Percentiles rank a stretch among this genome's conserved stretches.
phyloP scores from a whole-genome alignment of 2,329 filamentous ascomycete genomes.

The Pseudodiploospora longispora region DNA sequence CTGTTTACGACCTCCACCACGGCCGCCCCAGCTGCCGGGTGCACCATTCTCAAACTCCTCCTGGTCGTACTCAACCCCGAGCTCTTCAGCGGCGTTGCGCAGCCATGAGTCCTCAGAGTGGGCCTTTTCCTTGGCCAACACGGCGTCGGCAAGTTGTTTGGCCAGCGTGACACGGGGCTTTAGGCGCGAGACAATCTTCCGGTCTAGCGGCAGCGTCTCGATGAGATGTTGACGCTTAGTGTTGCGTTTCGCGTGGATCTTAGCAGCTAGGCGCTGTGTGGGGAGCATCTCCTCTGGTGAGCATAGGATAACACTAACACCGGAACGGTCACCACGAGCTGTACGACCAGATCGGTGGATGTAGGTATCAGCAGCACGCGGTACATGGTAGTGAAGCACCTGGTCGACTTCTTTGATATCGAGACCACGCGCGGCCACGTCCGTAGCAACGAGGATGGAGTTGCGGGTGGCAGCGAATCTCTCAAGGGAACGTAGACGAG shows the following conservation, averaged over 20 bases:
- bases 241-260: slow-evolving; percentile 65
- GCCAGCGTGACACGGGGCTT: slow-evolving; percentile 70
- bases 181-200: slow-evolving; percentile 66
- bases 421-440: slow-evolving; percentile 86
- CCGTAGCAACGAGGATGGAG: slow-evolving; percentile 77
- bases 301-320: slow-evolving; percentile 81
- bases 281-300: slow-evolving; percentile 83
- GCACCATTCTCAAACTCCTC: slow-evolving; percentile 82
- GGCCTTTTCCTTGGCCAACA: slow-evolving; percentile 79
- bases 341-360: slow-evolving; percentile 94
- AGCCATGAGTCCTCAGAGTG: slow-evolving; percentile 80
- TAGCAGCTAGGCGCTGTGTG: slow-evolving; percentile 73
- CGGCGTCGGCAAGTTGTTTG: slow-evolving; percentile 79
- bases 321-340: slow-evolving; percentile 69
- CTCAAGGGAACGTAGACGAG: slow-evolving; percentile 85
- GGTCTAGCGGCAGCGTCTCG: slow-evolving; percentile 74
- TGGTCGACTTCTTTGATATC: slow-evolving; percentile 87
- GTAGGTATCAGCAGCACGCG: slow-evolving; percentile 83
- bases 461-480: slow-evolving; percentile 66
- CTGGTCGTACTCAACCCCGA: slow-evolving; percentile 89
- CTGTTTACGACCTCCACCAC: slow-evolving; percentile 64
- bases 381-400: slow-evolving; percentile 92
- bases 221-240: slow-evolving; percentile 56
- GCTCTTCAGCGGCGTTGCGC: slow-evolving; percentile 74
- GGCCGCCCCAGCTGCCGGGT: slow-evolving; percentile 50